These are phyloP conservation scores for Epithele typhae DNA, from an alignment of 768 basidiomycete genomes.

Conservation along the genomic window DNA sequence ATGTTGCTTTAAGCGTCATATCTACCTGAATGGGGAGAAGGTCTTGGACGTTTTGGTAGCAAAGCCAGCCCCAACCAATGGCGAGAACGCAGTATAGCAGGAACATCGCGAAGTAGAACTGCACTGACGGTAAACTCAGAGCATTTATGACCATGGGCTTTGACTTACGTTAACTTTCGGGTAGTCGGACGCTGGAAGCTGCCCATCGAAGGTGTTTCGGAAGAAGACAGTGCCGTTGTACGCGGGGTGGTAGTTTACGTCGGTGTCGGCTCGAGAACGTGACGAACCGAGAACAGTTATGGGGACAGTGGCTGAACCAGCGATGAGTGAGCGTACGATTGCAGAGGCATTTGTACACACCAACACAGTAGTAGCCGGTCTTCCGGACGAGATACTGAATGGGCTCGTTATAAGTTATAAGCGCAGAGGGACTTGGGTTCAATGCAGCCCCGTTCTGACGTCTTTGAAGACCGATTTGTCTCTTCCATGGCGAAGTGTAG, in stretches of 20 bases:
- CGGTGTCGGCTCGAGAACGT: constrained; percentile 36
- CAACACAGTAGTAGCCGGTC: constrained; percentile 96
- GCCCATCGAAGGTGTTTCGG: constrained; percentile 82
- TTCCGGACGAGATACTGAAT: constrained; percentile 81
- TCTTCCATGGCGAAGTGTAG: constrained; percentile 48
- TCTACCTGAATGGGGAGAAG: constrained; percentile 84
- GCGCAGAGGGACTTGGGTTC: constrained; percentile 47
- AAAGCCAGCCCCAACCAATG: constrained; percentile 76
- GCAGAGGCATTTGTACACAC: constrained; percentile 42
- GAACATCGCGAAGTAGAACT: constrained; percentile 91
- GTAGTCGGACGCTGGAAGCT: constrained; percentile 89
- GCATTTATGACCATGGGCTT: not conserved
- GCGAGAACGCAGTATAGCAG: constrained; percentile 70
- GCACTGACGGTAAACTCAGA: not conserved
- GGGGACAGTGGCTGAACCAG: constrained; percentile 70
- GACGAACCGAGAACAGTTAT: constrained; percentile 63
- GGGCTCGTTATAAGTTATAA: constrained; percentile 58
- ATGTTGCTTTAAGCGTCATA: not conserved
- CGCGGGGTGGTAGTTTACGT: constrained; percentile 63
- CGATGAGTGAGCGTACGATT: not conserved
- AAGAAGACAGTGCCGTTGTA: constrained; percentile 83
- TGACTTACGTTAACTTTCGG: constrained; percentile 88
- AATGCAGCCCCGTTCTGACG: constrained; percentile 21
- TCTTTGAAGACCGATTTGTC: constrained; percentile 9
- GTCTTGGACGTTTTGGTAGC: constrained; percentile 75